Evolutionary conservation across 2,329 filamentous ascomycete genomes (phyloP).

Genomic region (Penicillium crustosum): DNA sequence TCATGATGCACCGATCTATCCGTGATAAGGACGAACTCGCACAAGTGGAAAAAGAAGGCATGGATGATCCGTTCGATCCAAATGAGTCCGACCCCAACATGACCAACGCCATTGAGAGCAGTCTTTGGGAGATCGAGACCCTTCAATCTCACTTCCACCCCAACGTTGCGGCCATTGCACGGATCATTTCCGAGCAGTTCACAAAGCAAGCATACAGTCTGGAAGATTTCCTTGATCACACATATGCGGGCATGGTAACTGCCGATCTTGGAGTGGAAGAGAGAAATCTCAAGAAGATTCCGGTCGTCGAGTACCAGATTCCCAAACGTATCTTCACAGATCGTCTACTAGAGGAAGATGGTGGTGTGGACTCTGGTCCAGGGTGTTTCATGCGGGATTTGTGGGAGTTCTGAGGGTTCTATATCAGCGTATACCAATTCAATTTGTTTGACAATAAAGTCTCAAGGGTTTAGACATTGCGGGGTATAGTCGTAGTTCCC

Average conservation of each 20-base stretch:
- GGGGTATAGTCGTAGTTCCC: neutral
- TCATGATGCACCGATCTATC: conserved; percentile 85
- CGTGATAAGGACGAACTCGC: conserved; percentile 59
- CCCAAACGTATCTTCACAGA: conserved; percentile 74
- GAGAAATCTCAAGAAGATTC: conserved; percentile 80
- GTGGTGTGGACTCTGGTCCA: conserved; percentile 39
- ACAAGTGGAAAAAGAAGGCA: conserved; percentile 60
- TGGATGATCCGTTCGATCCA: conserved; percentile 74
- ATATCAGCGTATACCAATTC: conserved; percentile 15
- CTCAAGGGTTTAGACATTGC: neutral
- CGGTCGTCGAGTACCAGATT: conserved; percentile 91
- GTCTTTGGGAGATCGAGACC: conserved; percentile 90
- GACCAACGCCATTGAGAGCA: conserved; percentile 85
- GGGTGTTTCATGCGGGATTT: conserved; percentile 38
- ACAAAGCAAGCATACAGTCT: conserved; percentile 92
- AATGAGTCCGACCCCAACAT: conserved; percentile 78
- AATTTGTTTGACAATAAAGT: conserved; percentile 3
- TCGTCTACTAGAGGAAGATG: conserved; percentile 42
- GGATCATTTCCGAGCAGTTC: conserved; percentile 94
- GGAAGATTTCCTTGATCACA: conserved; percentile 97
- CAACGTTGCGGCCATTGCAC: conserved; percentile 89
- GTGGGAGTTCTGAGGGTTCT: conserved; percentile 38
- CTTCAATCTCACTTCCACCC: conserved; percentile 93
- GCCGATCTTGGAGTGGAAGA: conserved; percentile 65
- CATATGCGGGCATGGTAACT: conserved; percentile 74